Percentiles rank a stretch among this genome's conserved stretches.
phyloP scores from a whole-genome alignment of 192 early-diverging fungal species.

The Pilaira anomala region DNA sequence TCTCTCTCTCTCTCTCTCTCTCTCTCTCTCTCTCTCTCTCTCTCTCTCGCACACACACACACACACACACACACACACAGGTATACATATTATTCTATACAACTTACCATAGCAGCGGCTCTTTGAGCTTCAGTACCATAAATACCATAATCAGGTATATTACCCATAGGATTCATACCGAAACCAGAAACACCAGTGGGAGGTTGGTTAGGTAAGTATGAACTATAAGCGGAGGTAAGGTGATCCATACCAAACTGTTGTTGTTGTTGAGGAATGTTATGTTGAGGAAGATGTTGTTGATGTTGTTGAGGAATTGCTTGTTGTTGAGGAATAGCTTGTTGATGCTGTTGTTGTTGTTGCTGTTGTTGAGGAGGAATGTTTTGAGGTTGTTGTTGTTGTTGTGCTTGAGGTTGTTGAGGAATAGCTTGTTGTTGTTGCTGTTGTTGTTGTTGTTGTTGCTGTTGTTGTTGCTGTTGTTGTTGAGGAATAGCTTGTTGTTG shows the following conservation, averaged over 20 bases:
- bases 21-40: too few species aligned
- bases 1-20: too few species aligned
- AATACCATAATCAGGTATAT: slow-evolving; percentile 52
- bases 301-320: slow-evolving; percentile 7
- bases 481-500: not conserved
- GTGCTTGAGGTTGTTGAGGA: not conserved
- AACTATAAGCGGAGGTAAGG: slow-evolving; percentile 48
- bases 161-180: slow-evolving; percentile 52
- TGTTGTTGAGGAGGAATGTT: slow-evolving; percentile 7
- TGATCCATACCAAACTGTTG: slow-evolving; percentile 46
- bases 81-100: not conserved
- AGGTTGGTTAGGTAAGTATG: slow-evolving; percentile 47
- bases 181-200: slow-evolving; percentile 50
- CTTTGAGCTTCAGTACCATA: slow-evolving; percentile 68
- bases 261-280: slow-evolving; percentile 44
- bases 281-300: slow-evolving; percentile 25
- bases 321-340: not conserved
- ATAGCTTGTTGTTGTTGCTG: not conserved
- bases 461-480: not conserved
- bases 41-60: too few species aligned
- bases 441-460: not conserved
- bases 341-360: not conserved
- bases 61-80: too few species aligned
- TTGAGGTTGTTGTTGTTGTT: not conserved
- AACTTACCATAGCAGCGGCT: slow-evolving; percentile 35